Conservation (phyloP, 345 rosid genomes). For the Salix arbutifolia region DNA sequence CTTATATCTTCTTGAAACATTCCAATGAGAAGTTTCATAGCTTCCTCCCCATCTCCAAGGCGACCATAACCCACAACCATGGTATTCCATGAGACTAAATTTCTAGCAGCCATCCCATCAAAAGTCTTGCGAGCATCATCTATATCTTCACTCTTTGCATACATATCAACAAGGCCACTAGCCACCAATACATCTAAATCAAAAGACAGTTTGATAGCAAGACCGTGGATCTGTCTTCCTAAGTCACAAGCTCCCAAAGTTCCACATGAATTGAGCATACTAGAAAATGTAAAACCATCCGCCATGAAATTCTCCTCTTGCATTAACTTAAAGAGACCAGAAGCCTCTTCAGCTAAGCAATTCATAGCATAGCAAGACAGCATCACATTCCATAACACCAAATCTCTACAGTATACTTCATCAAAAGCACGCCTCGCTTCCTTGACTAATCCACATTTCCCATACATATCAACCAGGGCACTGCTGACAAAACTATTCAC, state of each 20-base stretch:
- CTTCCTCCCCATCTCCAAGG: conserved; percentile 44
- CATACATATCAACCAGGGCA: conserved; percentile 57
- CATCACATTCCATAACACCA: conserved; percentile 61
- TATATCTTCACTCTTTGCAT: conserved; percentile 41
- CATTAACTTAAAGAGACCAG: conserved; percentile 45
- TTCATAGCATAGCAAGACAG: conserved; percentile 50
- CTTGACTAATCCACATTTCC: conserved; percentile 51
- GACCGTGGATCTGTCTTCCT: conserved; percentile 56
- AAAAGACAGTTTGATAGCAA: conserved; percentile 41
- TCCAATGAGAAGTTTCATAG: conserved; percentile 42
- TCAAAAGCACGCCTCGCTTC: conserved; percentile 49
- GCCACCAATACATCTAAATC: conserved; percentile 48
- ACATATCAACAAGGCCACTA: conserved; percentile 57
- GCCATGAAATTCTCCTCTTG: conserved; percentile 32
- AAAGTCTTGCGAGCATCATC: conserved; percentile 47
- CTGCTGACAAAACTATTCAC: conserved; percentile 37
- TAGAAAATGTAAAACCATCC: conserved; percentile 58
- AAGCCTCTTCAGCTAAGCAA: conserved; percentile 41
- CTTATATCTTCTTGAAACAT: conserved; percentile 38
- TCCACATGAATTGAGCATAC: conserved; percentile 44
- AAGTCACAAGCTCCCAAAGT: conserved; percentile 25
- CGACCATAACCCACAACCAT: conserved; percentile 60
- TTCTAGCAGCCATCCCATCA: conserved; percentile 47
- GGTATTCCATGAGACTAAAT: conserved; percentile 65
- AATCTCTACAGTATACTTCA: conserved; percentile 37